Evolutionary conservation across 2,329 filamentous ascomycete genomes (phyloP).

Genomic region (Pestalotiopsis sp.): DNA sequence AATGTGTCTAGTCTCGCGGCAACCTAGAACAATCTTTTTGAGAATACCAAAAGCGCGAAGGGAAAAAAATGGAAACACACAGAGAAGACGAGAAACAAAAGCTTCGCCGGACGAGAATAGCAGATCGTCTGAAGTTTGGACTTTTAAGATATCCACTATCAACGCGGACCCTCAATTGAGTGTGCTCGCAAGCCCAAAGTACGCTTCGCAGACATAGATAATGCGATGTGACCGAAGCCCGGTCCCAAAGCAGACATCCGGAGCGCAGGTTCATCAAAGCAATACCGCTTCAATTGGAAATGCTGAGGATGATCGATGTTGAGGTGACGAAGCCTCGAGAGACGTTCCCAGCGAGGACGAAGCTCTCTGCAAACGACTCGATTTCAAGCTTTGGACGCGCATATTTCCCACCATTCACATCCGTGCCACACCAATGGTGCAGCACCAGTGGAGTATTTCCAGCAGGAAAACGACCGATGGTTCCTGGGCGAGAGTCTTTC

Average conservation of each 20-base stretch:
- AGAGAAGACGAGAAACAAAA: no score
- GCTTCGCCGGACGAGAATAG: no score
- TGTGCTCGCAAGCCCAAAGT: background rate
- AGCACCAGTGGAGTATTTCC: background rate
- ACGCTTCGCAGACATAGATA: background rate
- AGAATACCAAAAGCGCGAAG: background rate
- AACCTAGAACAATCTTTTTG: background rate
- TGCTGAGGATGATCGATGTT: background rate
- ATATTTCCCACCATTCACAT: constrained; percentile 11
- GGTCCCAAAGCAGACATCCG: background rate
- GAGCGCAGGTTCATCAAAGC: background rate
- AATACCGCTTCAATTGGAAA: background rate
- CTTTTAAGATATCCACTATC: no score
- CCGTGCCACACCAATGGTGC: background rate
- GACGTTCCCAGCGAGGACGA: background rate
- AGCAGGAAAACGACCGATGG: background rate
- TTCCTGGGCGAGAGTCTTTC: background rate
- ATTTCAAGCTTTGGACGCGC: background rate
- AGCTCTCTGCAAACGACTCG: background rate
- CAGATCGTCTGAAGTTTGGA: no score
- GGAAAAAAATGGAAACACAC: background rate
- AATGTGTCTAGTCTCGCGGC: background rate
- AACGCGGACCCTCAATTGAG: no score
- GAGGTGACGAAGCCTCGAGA: constrained; percentile 2
- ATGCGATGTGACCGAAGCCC: background rate